Conservation (phyloP, 2,329 filamentous ascomycete species). For the Pseudogymnoascus sp. region DNA sequence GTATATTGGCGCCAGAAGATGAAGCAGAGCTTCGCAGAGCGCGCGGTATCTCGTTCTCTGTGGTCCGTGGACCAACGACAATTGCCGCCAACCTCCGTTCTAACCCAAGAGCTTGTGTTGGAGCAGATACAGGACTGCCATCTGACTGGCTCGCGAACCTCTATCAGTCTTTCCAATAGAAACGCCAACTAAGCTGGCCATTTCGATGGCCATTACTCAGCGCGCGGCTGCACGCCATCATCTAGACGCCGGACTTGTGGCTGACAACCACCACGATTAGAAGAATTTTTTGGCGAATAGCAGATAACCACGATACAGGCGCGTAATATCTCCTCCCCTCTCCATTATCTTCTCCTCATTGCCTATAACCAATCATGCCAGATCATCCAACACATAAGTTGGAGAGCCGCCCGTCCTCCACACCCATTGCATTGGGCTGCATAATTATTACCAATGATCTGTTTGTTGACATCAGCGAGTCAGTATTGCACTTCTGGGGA, state of each 20-base stretch:
- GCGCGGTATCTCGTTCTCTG: not conserved
- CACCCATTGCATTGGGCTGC: not conserved
- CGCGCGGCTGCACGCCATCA: not conserved
- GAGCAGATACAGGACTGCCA: not conserved
- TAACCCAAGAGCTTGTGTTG: not conserved
- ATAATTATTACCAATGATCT: not conserved
- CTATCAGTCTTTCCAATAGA: not conserved
- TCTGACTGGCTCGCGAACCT: not conserved
- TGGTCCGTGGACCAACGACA: not conserved
- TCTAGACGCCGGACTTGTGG: constrained; percentile 1
- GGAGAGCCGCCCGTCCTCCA: not conserved
- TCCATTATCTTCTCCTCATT: not conserved
- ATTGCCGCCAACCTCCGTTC: not conserved
- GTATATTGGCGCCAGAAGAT: not conserved
- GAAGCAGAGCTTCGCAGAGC: not conserved
- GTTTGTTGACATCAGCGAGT: not conserved
- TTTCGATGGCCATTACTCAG: not conserved
- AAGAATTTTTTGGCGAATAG: constrained; percentile 2
- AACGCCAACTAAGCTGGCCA: not conserved
- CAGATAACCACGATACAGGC: not conserved
- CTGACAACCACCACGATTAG: not conserved
- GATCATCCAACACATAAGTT: not conserved
- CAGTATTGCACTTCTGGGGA: not conserved
- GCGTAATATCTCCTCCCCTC: not conserved
- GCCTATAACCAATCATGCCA: not conserved